Percentiles rank a stretch among this genome's conserved stretches.
phyloP scores from a whole-genome alignment of 768 basidiomycete genomes.

The Termitomyces eurrhizus region DNA sequence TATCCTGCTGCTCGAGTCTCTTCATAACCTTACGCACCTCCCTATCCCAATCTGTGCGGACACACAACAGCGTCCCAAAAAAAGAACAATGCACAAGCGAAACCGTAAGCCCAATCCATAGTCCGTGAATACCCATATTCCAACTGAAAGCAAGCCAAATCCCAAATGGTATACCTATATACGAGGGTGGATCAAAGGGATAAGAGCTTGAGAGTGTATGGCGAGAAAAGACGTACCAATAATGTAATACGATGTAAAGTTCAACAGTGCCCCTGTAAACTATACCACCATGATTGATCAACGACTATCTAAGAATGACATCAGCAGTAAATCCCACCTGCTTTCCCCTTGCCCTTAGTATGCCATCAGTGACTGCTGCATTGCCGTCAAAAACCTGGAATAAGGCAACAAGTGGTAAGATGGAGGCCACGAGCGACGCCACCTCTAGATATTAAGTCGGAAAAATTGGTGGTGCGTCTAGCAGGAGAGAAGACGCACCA shows the following conservation, averaged over 20 bases:
- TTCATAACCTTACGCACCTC: conserved; percentile 62
- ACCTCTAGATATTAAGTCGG: conserved; percentile 34
- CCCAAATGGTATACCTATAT: conserved; percentile 72
- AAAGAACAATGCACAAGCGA: conserved; percentile 57
- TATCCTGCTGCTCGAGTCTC: conserved; percentile 49
- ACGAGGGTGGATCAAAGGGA: not conserved
- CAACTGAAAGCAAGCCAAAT: conserved; percentile 69
- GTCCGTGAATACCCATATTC: conserved; percentile 58
- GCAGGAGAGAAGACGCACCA: conserved; percentile 28
- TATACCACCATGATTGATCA: not conserved
- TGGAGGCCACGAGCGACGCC: conserved; percentile 56
- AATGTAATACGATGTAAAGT: conserved; percentile 78
- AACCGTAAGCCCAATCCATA: conserved; percentile 82
- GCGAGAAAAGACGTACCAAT: conserved; percentile 39
- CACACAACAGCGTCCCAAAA: conserved; percentile 48
- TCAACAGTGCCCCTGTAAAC: conserved; percentile 69
- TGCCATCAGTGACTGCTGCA: conserved; percentile 62
- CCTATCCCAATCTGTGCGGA: conserved; percentile 63
- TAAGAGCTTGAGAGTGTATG: not conserved
- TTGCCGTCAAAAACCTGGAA: conserved; percentile 88
- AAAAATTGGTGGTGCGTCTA: not conserved
- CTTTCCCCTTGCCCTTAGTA: conserved; percentile 81
- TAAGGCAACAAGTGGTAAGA: conserved; percentile 72
- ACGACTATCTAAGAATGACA: not conserved
- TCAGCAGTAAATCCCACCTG: conserved; percentile 35